Base-by-base conservation (phyloP, 192 early-diverging fungal species). In the Umbelopsis ramanniana region DNA sequence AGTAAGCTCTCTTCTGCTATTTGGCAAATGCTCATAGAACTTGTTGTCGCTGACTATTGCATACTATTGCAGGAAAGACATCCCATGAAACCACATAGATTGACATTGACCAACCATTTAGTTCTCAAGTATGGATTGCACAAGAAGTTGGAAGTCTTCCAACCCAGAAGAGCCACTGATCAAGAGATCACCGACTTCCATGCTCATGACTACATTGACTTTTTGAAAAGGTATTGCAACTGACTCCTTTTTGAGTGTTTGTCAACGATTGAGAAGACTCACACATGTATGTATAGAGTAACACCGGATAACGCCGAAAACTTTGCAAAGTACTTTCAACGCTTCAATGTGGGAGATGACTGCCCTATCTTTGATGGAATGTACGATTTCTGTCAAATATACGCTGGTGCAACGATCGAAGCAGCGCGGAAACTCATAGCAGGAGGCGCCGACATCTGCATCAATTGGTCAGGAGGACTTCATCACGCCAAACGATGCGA, bases 381-480 rank as follows among this genome's bases (percentile, higher is more conserved):
- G 79, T 99, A 92, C 83, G 97, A 99, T 63, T 99, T 97, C 69
- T 96, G 94, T 74, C 82, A 89, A 14, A 89, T 95, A 8, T 96
- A 96, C 70, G 89, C 98, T 19, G 98, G 98, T 35, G 97, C 95
- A 9, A 93, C 96, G 0, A 93, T 99, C 17, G 97, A 92, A 50
- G 97, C 94, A 0, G 96, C 96, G 6, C 76, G 85, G 26, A 95
- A 96, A 70, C 75, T 99, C 46, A 90, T 93, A 2, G 78, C 85
- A 11, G 91, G 90, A 26, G 89, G 89, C 9, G 81, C 92, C 6
- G 97, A 99, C 67, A 97, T 98, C 69, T 93, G 94, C 19, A 92
- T 99, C 45, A 96, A 99, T 80, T 99, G 98, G 98, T 95, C 93
- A 23, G 98, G 98, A 72, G 98, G 98, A 14, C 84, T 98, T 29